These are phyloP conservation scores for Rhodotorula mucilaginosa DNA, from an alignment of 1,284 basidiomycete genomes.

Conservation along the genomic window DNA sequence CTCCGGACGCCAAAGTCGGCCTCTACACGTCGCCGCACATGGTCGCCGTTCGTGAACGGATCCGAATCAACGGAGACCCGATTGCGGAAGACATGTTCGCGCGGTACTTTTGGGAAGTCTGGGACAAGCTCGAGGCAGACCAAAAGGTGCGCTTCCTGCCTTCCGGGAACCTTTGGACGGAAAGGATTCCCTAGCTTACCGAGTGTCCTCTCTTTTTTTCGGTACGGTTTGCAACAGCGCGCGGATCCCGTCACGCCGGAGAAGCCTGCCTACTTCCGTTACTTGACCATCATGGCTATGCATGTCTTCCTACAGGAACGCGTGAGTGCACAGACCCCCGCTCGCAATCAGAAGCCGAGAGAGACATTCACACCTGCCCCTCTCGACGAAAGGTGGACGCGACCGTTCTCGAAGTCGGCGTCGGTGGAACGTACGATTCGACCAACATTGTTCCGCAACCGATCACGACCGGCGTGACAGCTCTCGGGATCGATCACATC, in stretches of 20 bases:
- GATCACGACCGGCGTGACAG: conserved; percentile 81
- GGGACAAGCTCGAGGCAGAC: conserved; percentile 80
- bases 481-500: conserved; percentile 93
- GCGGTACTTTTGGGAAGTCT: conserved; percentile 92
- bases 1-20: conserved; percentile 53
- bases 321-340: conserved; percentile 54
- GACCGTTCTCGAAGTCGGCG: conserved; percentile 93
- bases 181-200: no score
- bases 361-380: neutral
- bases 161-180: no score
- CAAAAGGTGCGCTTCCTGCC: conserved; percentile 53
- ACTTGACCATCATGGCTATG: conserved; percentile 86
- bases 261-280: conserved; percentile 87
- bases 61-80: conserved; percentile 87
- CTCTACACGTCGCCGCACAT: conserved; percentile 97
- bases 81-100: conserved; percentile 84
- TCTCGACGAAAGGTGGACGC: conserved; percentile 62
- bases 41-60: conserved; percentile 91
- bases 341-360: neutral
- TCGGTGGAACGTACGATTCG: conserved; percentile 91
- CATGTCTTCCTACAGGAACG: conserved; percentile 79
- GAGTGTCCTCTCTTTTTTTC: no score
- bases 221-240: neutral
- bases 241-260: conserved; percentile 14
- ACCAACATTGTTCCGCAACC: conserved; percentile 94